A percentile compares a stretch with the other conserved stretches of the same genome.
These are phyloP conservation scores for Terfezia boudieri DNA, from an alignment of 495 filamentous ascomycete genomes.

Conservation along the genomic window DNA sequence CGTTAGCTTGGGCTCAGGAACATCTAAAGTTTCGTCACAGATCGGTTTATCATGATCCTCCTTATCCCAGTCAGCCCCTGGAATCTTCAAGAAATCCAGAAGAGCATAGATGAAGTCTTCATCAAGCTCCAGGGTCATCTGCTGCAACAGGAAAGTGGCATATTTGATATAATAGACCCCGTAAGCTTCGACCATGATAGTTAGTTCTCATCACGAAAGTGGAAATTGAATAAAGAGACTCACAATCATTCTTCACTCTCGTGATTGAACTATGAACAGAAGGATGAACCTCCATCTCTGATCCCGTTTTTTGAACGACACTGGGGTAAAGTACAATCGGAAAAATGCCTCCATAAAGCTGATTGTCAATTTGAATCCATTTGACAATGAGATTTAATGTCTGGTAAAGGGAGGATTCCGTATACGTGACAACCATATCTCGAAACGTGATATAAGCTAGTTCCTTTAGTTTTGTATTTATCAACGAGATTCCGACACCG, in stretches of 20 bases:
- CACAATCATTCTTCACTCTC: conserved; percentile 78
- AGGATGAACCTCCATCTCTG: conserved; percentile 90
- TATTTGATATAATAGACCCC: conserved; percentile 98
- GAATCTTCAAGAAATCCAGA: conserved; percentile 83
- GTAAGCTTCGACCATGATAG: conserved; percentile 29
- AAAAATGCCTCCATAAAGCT: conserved; percentile 94
- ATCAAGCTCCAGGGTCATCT: conserved; percentile 95
- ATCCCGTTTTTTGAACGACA: conserved; percentile 94
- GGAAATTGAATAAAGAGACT: background rate
- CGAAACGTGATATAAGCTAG: conserved; percentile 83
- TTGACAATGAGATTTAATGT: conserved; percentile 75
- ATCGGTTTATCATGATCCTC: conserved; percentile 50
- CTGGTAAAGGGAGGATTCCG: conserved; percentile 79
- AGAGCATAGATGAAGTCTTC: conserved; percentile 95
- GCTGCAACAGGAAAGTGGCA: conserved; percentile 74
- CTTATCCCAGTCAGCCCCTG: conserved; percentile 79
- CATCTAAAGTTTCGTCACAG: conserved; percentile 70
- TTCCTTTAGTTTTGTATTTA: conserved; percentile 81
- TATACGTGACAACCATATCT: conserved; percentile 76
- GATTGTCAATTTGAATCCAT: conserved; percentile 98
- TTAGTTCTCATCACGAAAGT: conserved; percentile 2
- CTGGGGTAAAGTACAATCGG: conserved; percentile 92
- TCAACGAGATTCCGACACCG: conserved; percentile 78
- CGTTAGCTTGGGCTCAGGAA: conserved; percentile 74
- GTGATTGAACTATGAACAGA: conserved; percentile 82